phyloP scores from a whole-genome alignment of 139 green algal genomes.

The Monoraphidium neglectum region DNA sequence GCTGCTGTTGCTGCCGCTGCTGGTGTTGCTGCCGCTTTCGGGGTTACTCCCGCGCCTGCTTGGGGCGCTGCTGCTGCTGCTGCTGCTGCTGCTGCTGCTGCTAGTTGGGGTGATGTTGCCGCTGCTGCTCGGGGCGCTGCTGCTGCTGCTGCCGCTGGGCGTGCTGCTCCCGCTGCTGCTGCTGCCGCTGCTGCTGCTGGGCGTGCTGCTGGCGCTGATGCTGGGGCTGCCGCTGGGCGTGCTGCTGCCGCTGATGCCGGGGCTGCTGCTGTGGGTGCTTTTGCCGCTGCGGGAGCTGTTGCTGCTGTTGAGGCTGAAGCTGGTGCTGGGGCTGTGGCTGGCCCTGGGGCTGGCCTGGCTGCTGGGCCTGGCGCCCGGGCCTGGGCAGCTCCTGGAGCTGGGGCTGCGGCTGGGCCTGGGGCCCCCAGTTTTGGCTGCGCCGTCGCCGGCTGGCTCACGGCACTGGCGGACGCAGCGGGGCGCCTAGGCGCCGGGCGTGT shows the following conservation, averaged over 20 bases:
- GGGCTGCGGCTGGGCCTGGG: no score
- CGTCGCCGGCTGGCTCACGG: no score
- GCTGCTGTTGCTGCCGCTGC: conserved; percentile 7
- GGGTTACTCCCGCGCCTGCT: background rate
- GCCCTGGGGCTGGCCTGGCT: no score
- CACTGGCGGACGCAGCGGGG: no score
- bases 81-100: background rate
- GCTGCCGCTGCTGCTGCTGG: background rate
- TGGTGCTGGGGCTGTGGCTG: background rate
- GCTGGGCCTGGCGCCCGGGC: no score
- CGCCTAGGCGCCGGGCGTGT: no score
- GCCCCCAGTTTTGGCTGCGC: background rate
- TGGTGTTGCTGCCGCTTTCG: no score
- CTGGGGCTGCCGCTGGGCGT: background rate
- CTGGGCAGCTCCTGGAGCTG: no score
- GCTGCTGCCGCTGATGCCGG: background rate
- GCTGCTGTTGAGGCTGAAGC: background rate
- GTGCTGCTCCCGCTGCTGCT: background rate
- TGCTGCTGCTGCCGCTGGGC: background rate
- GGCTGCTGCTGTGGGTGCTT: background rate
- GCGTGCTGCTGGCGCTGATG: background rate
- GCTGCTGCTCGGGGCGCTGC: background rate
- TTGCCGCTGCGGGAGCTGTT: background rate
- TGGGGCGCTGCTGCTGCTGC: background rate
- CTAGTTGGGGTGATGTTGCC: background rate